Evolutionary conservation across 2,329 filamentous ascomycete species (phyloP), one percentile per base, ranked within the genome.

Genomic region (Plenodomus tracheiphilus): DNA sequence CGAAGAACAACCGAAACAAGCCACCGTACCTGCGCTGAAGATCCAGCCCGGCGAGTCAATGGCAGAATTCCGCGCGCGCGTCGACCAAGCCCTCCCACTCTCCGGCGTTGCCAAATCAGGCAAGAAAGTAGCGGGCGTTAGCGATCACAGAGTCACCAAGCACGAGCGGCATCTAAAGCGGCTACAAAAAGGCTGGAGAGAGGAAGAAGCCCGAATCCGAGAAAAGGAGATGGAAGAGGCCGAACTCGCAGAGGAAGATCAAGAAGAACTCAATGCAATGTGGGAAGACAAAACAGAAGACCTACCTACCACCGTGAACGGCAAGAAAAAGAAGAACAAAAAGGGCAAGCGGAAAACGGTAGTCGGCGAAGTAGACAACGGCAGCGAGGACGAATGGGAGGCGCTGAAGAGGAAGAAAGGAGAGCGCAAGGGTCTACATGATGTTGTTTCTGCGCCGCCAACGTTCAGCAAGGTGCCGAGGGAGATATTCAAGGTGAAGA

Each of bases 21-120:
- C 51, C 42, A 47, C 55, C 1, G 51, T 47, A 22, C 41, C 54
- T 3, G 53, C 43, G 2, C 46, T 62, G 35, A 62, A 54, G 40
- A 97, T 97, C 55, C 81, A 84, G 15, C 91, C 92, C 0, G 90
- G 91, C 43, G 94, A 99, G 72, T 84, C 84, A 43, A 77, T 97
- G 65, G 84, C 87, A 4, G 88, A 95, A 43, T 99, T 95, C 68
- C 78, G 85, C 7, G 83, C 86, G 10, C 85, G 92, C 22, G 94
- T 99, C 6, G 87, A 97, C 67, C 88, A 89, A 41, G 85, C 89
- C 0, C 78, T 97, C 6, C 93, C 93, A 0, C 75, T 99, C 0
- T 77, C 84, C 7, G 86, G 86, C 0, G 78, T 97, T 8, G 71
- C 61, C 53, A 69, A 79, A 8, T 84, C 80, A 58, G 85, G 83